Evolutionary conservation across 2,329 filamentous ascomycete genomes (phyloP).

Genomic region (Penicillium sp.): DNA sequence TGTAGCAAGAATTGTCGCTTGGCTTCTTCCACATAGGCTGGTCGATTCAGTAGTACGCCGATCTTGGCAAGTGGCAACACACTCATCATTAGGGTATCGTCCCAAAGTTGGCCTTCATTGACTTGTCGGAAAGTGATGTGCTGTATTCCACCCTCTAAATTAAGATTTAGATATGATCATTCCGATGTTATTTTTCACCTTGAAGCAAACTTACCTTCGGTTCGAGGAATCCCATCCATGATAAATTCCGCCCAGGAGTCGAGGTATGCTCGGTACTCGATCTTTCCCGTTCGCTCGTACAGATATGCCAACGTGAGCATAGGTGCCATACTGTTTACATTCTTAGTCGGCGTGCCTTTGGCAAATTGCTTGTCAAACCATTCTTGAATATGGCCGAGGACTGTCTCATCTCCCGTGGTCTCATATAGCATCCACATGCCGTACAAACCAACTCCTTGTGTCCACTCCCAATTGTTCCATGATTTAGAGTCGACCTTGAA

Average conservation of each 20-base stretch:
- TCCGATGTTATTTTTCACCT: not conserved
- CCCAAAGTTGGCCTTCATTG: constrained; percentile 7
- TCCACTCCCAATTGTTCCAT: constrained; percentile 9
- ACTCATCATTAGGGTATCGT: constrained; percentile 8
- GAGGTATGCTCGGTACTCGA: constrained; percentile 5
- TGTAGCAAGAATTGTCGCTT: constrained; percentile 6
- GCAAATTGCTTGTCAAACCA: constrained; percentile 7
- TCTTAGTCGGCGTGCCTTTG: constrained; percentile 4
- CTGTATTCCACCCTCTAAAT: constrained; percentile 1
- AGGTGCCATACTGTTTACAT: constrained; percentile 8
- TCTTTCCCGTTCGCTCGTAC: constrained; percentile 2
- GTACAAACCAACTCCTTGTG: constrained; percentile 5
- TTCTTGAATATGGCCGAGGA: constrained; percentile 5
- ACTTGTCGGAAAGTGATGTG: constrained; percentile 8
- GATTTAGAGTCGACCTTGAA: constrained; percentile 9
- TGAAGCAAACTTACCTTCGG: not conserved
- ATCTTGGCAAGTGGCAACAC: constrained; percentile 9
- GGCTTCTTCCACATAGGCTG: constrained; percentile 5
- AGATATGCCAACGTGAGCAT: constrained; percentile 6
- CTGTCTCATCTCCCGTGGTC: constrained; percentile 1
- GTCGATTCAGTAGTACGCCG: constrained; percentile 4
- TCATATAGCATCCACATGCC: constrained; percentile 8
- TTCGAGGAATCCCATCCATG: constrained; percentile 7
- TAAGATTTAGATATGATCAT: not conserved
- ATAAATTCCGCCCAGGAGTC: constrained; percentile 9